phyloP scores from a whole-genome alignment of 345 rosid genomes.

The Limnanthes douglasii region DNA sequence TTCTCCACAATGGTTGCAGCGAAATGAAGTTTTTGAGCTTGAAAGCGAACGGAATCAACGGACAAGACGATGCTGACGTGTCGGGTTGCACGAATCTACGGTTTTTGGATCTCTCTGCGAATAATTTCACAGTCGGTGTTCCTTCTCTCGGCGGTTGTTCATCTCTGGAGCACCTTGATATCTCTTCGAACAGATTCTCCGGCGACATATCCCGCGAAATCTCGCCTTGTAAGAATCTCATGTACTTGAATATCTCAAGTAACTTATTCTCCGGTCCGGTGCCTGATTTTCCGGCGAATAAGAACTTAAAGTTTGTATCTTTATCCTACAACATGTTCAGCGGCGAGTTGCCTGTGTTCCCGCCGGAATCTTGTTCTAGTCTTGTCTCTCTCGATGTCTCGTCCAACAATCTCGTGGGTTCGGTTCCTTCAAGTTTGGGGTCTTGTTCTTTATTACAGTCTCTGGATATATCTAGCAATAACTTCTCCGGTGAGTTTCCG shows the following conservation, averaged over 20 bases:
- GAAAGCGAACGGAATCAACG: constrained; percentile 52
- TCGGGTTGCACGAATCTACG: constrained; percentile 40
- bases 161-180: constrained; percentile 53
- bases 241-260: constrained; percentile 48
- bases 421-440: constrained; percentile 40
- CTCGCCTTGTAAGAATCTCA: constrained; percentile 37
- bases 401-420: constrained; percentile 48
- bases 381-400: constrained; percentile 74
- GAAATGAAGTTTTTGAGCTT: constrained; percentile 32
- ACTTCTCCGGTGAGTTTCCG: constrained; percentile 67
- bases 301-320: constrained; percentile 34
- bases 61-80: constrained; percentile 49
- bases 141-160: constrained; percentile 57
- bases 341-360: constrained; percentile 58
- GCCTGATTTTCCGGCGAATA: constrained; percentile 39
- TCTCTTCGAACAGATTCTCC: constrained; percentile 48
- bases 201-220: constrained; percentile 53
- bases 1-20: constrained; percentile 42
- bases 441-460: constrained; percentile 45
- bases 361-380: constrained; percentile 44
- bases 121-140: constrained; percentile 42
- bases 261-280: constrained; percentile 51
- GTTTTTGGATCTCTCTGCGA: constrained; percentile 56
- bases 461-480: constrained; percentile 45
- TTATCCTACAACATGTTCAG: constrained; percentile 34